A percentile compares a stretch with the other conserved stretches of the same genome.
These are phyloP conservation scores for Rhexocercosporidium sp. DNA, from an alignment of 2,329 filamentous ascomycete species.

Conservation along the genomic window DNA sequence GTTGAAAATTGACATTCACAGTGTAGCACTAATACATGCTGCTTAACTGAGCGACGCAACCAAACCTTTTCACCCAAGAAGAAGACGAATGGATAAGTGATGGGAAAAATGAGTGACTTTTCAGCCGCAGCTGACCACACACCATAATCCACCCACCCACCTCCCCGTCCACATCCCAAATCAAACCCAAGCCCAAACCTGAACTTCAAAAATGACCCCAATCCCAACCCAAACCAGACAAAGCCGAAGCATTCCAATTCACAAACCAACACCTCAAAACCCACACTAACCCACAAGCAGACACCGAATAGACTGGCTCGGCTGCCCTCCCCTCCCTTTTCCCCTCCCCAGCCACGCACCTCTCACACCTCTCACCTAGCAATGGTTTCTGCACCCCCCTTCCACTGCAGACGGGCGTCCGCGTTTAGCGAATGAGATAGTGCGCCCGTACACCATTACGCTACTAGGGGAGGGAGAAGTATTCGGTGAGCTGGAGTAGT, in stretches of 20 bases:
- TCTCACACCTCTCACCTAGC: no score
- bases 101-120: neutral
- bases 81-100: neutral
- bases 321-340: neutral
- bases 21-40: neutral
- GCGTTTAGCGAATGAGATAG: no score
- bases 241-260: no score
- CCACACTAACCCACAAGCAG: neutral
- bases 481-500: neutral
- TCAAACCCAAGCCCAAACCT: no score
- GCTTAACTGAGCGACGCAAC: neutral
- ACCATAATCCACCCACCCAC: neutral
- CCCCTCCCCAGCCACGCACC: neutral
- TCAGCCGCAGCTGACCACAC: neutral
- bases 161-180: neutral
- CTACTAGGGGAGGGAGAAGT: neutral
- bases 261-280: neutral
- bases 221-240: no score
- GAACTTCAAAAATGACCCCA: no score
- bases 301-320: neutral
- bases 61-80: neutral
- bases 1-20: neutral
- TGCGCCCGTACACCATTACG: neutral
- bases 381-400: no score
- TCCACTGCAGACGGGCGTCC: neutral